Percentiles rank a stretch among this genome's conserved stretches.
Conservation (phyloP, 1,284 basidiomycete species). For the Leccinum fuscescens region DNA sequence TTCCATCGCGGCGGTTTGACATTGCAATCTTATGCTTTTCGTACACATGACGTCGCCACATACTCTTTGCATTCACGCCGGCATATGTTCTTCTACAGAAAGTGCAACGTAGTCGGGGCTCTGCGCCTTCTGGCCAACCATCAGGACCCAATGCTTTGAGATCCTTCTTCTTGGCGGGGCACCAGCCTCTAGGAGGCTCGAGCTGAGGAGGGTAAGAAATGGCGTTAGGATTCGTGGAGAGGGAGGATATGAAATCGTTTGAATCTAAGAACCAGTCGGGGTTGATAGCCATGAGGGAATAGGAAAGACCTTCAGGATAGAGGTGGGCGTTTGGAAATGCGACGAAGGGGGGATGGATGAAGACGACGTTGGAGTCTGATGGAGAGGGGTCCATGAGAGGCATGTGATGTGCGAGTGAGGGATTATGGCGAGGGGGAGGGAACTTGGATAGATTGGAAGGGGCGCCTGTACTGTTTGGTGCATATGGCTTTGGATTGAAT, state of each 20-base stretch:
- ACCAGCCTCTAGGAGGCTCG: constrained; percentile 79
- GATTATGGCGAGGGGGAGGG: constrained; percentile 31
- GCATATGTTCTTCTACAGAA: constrained; percentile 78
- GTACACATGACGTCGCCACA: constrained; percentile 82
- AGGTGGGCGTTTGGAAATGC: constrained; percentile 58
- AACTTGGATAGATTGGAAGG: constrained; percentile 16
- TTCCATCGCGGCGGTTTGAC: constrained; percentile 72
- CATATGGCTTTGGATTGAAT: constrained; percentile 60
- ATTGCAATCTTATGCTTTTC: constrained; percentile 86
- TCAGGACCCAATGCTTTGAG: constrained; percentile 61
- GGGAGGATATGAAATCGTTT: constrained; percentile 56
- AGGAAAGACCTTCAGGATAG: constrained; percentile 67
- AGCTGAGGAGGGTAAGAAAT: constrained; percentile 69
- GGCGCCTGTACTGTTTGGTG: constrained; percentile 35
- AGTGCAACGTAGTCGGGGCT: constrained; percentile 73
- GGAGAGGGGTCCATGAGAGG: constrained; percentile 64
- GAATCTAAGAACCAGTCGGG: constrained; percentile 75
- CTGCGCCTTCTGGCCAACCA: constrained; percentile 72
- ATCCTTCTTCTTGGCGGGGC: constrained; percentile 74
- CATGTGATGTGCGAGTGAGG: constrained; percentile 44
- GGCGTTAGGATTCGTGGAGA: constrained; percentile 46
- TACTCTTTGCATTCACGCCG: constrained; percentile 81
- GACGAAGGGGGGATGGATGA: constrained; percentile 70
- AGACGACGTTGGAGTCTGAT: constrained; percentile 58
- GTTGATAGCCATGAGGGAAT: constrained; percentile 64